Evolutionary conservation across 164 flowering plant genomes (phyloP), one percentile per base, ranked within the genome.

Genomic region (Stephania cephalantha): DNA sequence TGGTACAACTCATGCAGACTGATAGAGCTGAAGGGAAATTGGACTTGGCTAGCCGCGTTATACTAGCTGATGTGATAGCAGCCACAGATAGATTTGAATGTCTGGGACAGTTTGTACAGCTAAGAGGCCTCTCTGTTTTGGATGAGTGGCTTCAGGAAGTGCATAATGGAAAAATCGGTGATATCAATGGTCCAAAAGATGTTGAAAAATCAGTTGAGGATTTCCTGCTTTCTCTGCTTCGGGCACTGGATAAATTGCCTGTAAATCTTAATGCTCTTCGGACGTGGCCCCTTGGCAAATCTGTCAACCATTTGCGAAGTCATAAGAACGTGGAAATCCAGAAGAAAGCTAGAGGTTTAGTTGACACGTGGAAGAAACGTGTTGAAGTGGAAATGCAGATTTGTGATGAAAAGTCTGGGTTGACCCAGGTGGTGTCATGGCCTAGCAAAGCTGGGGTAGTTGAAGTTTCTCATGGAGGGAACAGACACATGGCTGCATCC

Each of bases 341-440:
- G 84, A 87, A 81, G 79, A 89, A 89, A 73, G 89, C 92, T 25
- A 80, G 88, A 73, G 84, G 90, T 79, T 85, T 95, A 74, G 97
- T 95, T 77, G 98, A 91, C 78, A 95, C 92, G n/a, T 95, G 99
- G 99, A 95, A 95, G 90, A 95, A 90, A 79, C 92, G 99, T 58
- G 99, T 95, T 77, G 97, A 93, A 68, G 87, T 84, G 73, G 99
- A 95, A 84, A 91, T 93, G 98, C 88, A 87, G 73, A 86, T 84
- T 15, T 86, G 64, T 72, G 99, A 95, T 83, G 89, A 89, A 11
- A 95, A 93, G 73, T 86, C 97, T 81, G 91, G 89, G 31, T 82
- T 87, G 1, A 82, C 66, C 74, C 93, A 81, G 76, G 84, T 81
- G 75, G 91, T 80, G 72, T 72, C 88, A 17, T 91, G 93, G 94